Percentiles rank a stretch among this genome's conserved stretches.
Conservation (phyloP, 2,329 filamentous ascomycete species). For the Hypocreales sp. region DNA sequence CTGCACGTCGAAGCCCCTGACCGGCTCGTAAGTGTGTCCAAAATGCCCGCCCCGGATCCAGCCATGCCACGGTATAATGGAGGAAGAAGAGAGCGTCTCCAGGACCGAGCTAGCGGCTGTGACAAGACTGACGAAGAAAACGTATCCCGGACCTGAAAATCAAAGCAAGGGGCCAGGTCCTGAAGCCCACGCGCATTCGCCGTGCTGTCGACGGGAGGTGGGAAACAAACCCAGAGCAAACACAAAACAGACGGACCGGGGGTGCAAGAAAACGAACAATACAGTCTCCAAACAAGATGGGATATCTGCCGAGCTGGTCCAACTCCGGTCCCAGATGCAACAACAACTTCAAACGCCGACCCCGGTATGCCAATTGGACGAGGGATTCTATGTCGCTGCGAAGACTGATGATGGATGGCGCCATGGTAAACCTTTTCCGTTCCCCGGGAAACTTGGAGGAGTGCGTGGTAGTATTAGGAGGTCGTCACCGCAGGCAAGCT, state of each 20-base stretch:
- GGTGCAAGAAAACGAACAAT: constrained; percentile 10
- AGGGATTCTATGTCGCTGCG: constrained; percentile 21
- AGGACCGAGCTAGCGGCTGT: constrained; percentile 33
- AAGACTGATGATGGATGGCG: no score
- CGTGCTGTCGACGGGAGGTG: constrained; percentile 24
- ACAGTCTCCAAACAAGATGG: constrained; percentile 13
- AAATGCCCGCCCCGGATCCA: constrained; percentile 34
- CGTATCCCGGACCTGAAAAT: no score
- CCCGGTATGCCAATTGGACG: constrained; percentile 12
- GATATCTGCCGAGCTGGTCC: constrained; percentile 20
- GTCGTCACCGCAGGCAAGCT: no score
- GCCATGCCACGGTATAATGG: constrained; percentile 33
- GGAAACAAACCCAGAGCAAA: constrained; percentile 6
- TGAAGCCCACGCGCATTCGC: constrained; percentile 21
- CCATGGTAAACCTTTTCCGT: no score
- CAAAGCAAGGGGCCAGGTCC: constrained; percentile 6
- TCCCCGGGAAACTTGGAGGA: no score
- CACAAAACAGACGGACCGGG: background rate
- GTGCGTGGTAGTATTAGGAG: no score
- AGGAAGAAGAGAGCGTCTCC: background rate
- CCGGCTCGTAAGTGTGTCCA: constrained; percentile 36
- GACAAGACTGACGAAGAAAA: no score
- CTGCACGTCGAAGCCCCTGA: constrained; percentile 29
- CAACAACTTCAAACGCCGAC: constrained; percentile 18
- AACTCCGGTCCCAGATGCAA: constrained; percentile 28